phyloP scores from a whole-genome alignment of 257 asterid species.

The Ehretia macrophylla region DNA sequence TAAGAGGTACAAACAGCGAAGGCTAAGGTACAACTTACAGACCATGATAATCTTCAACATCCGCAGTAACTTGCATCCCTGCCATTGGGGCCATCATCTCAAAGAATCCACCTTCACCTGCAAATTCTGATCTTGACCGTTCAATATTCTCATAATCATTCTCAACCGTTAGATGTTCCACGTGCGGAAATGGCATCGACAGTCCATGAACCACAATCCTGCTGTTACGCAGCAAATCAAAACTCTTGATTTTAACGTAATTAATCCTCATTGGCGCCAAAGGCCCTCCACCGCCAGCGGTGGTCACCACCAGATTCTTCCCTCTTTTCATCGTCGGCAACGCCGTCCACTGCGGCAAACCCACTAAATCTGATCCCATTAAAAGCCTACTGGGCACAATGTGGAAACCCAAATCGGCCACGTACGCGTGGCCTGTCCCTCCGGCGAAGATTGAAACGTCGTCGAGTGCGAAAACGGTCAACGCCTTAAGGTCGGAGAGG shows the following conservation, averaged over 20 bases:
- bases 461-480: conserved; percentile 73
- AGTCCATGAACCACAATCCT: conserved; percentile 72
- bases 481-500: conserved; percentile 36
- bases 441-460: conserved; percentile 59
- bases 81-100: conserved; percentile 2
- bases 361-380: conserved; percentile 42
- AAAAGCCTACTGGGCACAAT: conserved; percentile 56
- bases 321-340: conserved; percentile 57
- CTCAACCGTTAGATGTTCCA: conserved; percentile 14
- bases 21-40: background rate
- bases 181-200: conserved; percentile 44
- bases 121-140: conserved; percentile 1
- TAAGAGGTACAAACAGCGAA: background rate
- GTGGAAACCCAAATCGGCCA: conserved; percentile 54
- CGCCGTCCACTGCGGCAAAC: conserved; percentile 32
- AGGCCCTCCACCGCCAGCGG: conserved; percentile 53
- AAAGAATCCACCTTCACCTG: background rate
- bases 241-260: conserved; percentile 41
- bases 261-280: conserved; percentile 66
- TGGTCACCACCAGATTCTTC: conserved; percentile 58
- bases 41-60: conserved; percentile 1
- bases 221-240: conserved; percentile 50
- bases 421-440: conserved; percentile 51
- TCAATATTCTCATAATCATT: background rate
- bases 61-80: background rate